Conservation (phyloP, 768 basidiomycete genomes). For the Sarcomyxa edulis region DNA sequence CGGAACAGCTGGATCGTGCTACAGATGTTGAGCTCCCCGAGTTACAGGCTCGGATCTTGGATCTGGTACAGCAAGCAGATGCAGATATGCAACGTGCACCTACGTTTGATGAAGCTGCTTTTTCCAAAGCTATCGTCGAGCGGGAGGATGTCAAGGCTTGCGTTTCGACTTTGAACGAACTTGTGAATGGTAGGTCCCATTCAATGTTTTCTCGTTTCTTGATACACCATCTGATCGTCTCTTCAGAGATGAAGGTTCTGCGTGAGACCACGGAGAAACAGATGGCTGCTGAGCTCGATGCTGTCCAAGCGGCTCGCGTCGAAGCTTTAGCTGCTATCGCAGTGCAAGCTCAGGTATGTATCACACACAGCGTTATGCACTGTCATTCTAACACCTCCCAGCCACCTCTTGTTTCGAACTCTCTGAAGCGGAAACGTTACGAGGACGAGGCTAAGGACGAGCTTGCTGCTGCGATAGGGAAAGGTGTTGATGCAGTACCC, state of each 20-base stretch:
- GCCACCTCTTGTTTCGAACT: conserved; percentile 23
- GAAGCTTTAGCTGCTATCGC: conserved; percentile 30
- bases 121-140: conserved; percentile 9
- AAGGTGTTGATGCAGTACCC: conserved; percentile 2
- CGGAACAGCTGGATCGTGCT: conserved; percentile 29
- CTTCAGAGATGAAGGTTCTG: conserved; percentile 41
- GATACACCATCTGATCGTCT: neutral
- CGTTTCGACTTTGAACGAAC: conserved; percentile 27
- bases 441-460: conserved; percentile 31
- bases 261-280: conserved; percentile 37
- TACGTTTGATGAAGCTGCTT: neutral
- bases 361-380: conserved; percentile 7
- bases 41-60: conserved; percentile 29
- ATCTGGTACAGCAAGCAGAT: conserved; percentile 25
- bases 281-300: conserved; percentile 40
- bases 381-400: conserved; percentile 21
- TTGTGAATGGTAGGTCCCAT: conserved; percentile 37
- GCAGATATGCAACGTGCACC: conserved; percentile 1
- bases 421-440: conserved; percentile 61
- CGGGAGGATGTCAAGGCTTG: conserved; percentile 23
- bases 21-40: conserved; percentile 20
- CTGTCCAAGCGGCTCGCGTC: conserved; percentile 32
- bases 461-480: neutral
- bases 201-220: neutral
- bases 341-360: conserved; percentile 29